Evolutionary conservation across 1,284 basidiomycete genomes (phyloP).

Genomic region (Albatrellus sp.): DNA sequence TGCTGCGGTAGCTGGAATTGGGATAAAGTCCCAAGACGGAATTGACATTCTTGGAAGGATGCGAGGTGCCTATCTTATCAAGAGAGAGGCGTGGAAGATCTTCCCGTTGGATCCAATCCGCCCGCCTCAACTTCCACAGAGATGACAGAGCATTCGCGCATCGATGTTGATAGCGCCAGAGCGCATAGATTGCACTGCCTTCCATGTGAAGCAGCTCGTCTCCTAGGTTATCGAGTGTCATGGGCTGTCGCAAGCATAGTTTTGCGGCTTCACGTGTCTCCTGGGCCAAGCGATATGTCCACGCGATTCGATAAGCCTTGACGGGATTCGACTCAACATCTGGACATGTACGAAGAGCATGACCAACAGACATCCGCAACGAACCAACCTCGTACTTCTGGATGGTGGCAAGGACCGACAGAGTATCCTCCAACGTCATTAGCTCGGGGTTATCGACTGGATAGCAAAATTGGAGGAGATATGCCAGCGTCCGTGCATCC

Average conservation of each 20-base stretch:
- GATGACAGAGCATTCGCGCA: not conserved
- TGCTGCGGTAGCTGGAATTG: too few relatives aligned
- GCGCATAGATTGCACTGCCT: not conserved
- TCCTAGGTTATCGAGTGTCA: not conserved
- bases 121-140: too few relatives aligned
- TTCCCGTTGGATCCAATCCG: too few relatives aligned
- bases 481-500: conserved; percentile 2
- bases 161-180: not conserved
- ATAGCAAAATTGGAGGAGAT: conserved; percentile 8
- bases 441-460: not conserved
- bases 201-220: not conserved
- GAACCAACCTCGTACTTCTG: conserved; percentile 7
- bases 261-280: conserved; percentile 2
- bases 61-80: too few relatives aligned
- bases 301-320: conserved; percentile 5
- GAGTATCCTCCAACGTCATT: not conserved
- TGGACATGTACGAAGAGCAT: not conserved
- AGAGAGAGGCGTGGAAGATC: too few relatives aligned
- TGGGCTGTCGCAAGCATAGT: not conserved
- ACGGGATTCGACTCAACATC: not conserved
- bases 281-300: not conserved
- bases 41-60: too few relatives aligned
- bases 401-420: not conserved
- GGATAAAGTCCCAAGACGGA: too few relatives aligned
- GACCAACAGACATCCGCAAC: not conserved